Evolutionary conservation across 257 asterid species (phyloP), one percentile per base, ranked within the genome.

Genomic region (Ilex aquifolium): DNA sequence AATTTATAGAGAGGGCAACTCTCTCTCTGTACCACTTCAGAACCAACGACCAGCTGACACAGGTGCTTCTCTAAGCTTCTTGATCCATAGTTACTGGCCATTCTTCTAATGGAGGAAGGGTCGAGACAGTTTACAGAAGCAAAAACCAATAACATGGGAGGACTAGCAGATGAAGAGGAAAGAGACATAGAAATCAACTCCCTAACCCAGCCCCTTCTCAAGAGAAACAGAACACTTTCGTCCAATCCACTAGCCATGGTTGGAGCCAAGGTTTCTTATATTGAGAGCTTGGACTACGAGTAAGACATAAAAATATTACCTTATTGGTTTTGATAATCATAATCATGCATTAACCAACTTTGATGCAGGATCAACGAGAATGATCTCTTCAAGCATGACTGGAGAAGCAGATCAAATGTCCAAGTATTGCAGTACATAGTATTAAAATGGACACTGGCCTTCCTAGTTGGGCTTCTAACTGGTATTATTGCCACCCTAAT

Each of bases 211-310:
- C 91, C 95, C 54, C 88, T 90, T 36, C 85, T 88, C 80, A 84
- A 82, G 75, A 76, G 80, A 65, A 83, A 77, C 61, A 80, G 46
- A 32, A 81, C 81, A 4, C 80, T 85, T 63, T 83, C 95, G 42
- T 76, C 85, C 31, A 80, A 31, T 64, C 83, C 84, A 44, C 69
- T 83, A 6, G 97, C 95, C 72, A 79, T 90, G 65, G 74, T 90
- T 58, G 97, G 97, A 68, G 85, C 89, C 67, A 85, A 88, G 73
- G 95, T 83, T 81, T 83, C 95, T 69, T 82, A 81, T 68, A 80
- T 85, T 39, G 97, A 90, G 80, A 90, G 97, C 86, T 82, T 90
- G 77, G 95, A 90, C 36, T 90, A 87, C n/a, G 97, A 90, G 97
- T 87, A 90, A 85, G 91, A 46, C 31, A 54, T 32, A 44, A 21